Base-by-base conservation (phyloP, 352 stramenopile genomes). In the Saprolegnia parasitica region DNA sequence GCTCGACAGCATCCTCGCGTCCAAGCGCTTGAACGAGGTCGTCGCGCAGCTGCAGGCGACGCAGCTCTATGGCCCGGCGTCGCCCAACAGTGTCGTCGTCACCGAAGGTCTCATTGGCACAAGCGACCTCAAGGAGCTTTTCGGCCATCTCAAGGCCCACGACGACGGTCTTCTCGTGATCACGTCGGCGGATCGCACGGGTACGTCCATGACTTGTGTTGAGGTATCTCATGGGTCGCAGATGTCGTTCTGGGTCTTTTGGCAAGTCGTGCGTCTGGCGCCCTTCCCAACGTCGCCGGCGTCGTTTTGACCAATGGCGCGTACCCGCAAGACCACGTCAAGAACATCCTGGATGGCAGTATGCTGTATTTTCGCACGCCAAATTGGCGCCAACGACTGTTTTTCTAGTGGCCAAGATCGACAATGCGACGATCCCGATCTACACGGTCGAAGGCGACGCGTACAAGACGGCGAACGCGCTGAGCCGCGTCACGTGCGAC, bases 231-330 rank as follows among this genome's bases (percentile, higher is more conserved):
- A n/a, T 20, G 9, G 26, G 42, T 8, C n/a, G n/a, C 42, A 67
- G 84, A 92, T 67, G 73, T 92, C 10, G 75, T 92, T 68, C 71
- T 92, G 2, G 84, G 84, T 18, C 71, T 92, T 0, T 76, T 92
- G 64, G 84, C 74, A 1, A 90, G 81, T 16, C 81, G 84, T 26
- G 77, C 90, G 29, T 81, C 84, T 1, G 82, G 82, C 4, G 78
- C 89, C 21, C 67, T 92, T 11, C 84, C 84, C 4, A 85, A 82
- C 45, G 77, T 92, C 6, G 78, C 84, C 10, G 84, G 78, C 11
- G 89, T 92, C 57, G 73, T 92, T 42, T 63, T 92, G 23, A 92
- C 84, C 3, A 92, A 92, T 56, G 84, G 84, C 26, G 82, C 81
- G 67, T 87, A 87, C 67, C 84, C 84, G 5, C 78, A 88, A 66